Percentiles rank a stretch among this genome's conserved stretches.
These are phyloP conservation scores for Ceratobasidium sp. DNA, from an alignment of 1,284 basidiomycete genomes.

Conservation along the genomic window DNA sequence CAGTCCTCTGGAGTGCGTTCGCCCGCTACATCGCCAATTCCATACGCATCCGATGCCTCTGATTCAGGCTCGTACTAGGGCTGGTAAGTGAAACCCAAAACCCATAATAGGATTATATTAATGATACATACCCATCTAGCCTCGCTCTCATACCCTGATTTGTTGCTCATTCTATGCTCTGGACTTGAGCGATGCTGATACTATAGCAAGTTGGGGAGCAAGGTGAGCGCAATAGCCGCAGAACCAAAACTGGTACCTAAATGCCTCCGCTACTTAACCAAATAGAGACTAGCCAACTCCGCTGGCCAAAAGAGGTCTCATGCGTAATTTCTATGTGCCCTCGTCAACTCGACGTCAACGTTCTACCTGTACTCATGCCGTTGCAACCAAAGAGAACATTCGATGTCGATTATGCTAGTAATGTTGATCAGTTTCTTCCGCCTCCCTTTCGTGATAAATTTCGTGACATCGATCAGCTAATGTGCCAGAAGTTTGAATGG, in stretches of 20 bases:
- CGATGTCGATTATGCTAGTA: neutral
- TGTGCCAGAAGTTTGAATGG: slow-evolving; percentile 5
- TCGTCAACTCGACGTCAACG: neutral
- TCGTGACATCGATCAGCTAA: neutral
- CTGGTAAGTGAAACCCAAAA: neutral
- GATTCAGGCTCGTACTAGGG: neutral
- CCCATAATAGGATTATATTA: neutral
- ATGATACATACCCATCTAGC: neutral
- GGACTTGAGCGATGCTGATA: neutral
- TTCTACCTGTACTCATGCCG: neutral
- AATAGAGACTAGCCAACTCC: neutral
- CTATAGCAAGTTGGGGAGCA: neutral
- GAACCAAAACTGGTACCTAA: neutral
- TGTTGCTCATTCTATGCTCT: neutral
- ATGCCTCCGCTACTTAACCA: neutral
- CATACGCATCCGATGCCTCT: neutral
- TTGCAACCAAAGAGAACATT: neutral
- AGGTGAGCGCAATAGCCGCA: neutral
- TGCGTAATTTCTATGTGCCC: neutral
- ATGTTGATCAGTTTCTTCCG: neutral
- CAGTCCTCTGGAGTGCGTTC: neutral
- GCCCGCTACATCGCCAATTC: neutral
- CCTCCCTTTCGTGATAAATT: neutral
- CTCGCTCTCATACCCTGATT: neutral
- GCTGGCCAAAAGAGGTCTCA: neutral